Evolutionary conservation across 1,139 yeast genomes (phyloP).

Genomic region (Yamadazyma diddensiae): DNA sequence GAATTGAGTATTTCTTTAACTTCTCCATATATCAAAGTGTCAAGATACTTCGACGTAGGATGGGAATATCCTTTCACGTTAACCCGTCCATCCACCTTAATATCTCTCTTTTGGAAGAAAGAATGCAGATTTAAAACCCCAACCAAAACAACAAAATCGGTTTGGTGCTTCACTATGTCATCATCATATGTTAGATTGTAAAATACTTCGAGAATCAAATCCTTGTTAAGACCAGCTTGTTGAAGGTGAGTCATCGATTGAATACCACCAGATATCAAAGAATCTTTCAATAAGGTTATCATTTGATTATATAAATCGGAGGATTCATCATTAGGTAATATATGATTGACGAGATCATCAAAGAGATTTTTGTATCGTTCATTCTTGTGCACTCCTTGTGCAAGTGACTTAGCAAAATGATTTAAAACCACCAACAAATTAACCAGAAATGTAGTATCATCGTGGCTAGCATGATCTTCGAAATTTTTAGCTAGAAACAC

Average conservation of each 20-base stretch:
- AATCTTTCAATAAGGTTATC: constrained; percentile 10
- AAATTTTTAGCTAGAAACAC: constrained; percentile 12
- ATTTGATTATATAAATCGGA: constrained; percentile 13
- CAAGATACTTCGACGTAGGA: constrained; percentile 15
- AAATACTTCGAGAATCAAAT: constrained; percentile 17
- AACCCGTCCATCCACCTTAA: constrained; percentile 16
- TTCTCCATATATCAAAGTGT: constrained; percentile 6
- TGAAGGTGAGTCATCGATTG: constrained; percentile 10
- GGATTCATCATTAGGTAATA: constrained; percentile 12
- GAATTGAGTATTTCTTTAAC: neutral
- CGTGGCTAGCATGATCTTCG: constrained; percentile 12
- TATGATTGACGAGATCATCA: constrained; percentile 2
- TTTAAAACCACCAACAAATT: constrained; percentile 10
- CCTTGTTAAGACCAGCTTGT: constrained; percentile 15
- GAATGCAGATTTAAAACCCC: constrained; percentile 21
- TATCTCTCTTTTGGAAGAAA: constrained; percentile 16
- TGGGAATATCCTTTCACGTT: constrained; percentile 16
- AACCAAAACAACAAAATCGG: constrained; percentile 20
- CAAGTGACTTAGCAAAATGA: constrained; percentile 12
- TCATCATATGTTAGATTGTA: constrained; percentile 17
- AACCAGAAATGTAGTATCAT: constrained; percentile 6
- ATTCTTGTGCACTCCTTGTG: constrained; percentile 2
- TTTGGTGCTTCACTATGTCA: constrained; percentile 10
- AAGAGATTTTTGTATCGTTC: constrained; percentile 2
- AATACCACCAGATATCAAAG: constrained; percentile 7